Evolutionary conservation across 148 eudicot species (phyloP).

Genomic region (Camellia sinensis): DNA sequence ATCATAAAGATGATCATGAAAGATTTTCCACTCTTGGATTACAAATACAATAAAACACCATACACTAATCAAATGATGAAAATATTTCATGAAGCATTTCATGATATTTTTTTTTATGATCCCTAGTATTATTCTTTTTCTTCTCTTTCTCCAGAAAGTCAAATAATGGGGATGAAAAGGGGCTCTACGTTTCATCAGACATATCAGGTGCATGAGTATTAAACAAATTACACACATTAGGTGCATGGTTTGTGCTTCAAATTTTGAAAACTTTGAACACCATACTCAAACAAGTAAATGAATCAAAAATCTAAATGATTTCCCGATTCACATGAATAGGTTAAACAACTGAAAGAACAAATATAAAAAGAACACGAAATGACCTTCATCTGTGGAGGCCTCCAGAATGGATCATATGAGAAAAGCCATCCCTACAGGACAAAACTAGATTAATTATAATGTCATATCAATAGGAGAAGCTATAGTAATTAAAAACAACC

Average conservation of each 20-base stretch:
- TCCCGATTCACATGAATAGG: background rate
- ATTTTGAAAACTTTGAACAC: background rate
- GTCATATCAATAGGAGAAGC: background rate
- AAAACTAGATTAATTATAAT: conserved; percentile 1
- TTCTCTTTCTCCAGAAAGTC: background rate
- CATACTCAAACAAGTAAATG: background rate
- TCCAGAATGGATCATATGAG: conserved; percentile 57
- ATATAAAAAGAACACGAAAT: background rate
- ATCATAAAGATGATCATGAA: too few species aligned
- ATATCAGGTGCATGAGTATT: background rate
- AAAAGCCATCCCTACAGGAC: conserved; percentile 56
- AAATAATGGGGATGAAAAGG: background rate
- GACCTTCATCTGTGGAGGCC: conserved; percentile 64
- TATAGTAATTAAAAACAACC: background rate
- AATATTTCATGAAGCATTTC: too few species aligned
- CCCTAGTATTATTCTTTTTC: background rate
- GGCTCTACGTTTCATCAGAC: background rate
- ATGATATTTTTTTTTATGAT: too few species aligned
- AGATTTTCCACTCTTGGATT: too few species aligned
- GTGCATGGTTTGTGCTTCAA: background rate
- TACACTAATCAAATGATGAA: too few species aligned
- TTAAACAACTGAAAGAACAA: background rate
- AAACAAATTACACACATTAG: background rate
- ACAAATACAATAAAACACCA: too few species aligned
- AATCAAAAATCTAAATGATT: background rate